Conservation (phyloP, 2,329 filamentous ascomycete genomes). For the Tolypocladium album region DNA sequence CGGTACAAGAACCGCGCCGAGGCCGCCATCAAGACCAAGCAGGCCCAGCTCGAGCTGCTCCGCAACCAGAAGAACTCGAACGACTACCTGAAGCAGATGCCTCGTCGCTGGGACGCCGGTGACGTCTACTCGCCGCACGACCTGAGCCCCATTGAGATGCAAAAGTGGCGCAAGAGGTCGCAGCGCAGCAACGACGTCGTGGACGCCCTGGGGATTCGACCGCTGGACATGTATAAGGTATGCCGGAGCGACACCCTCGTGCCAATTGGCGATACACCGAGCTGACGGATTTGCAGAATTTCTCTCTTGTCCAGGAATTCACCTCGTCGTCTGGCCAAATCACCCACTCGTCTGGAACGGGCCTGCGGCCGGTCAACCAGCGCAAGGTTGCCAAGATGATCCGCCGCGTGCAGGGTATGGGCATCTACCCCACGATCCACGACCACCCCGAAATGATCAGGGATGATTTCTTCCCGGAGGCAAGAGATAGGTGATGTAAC, state of each 20-base stretch:
- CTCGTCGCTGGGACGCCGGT: conserved; percentile 62
- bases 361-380: conserved; percentile 81
- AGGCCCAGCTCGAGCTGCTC: conserved; percentile 25
- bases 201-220: conserved; percentile 69
- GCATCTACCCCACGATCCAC: conserved; percentile 86
- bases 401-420: conserved; percentile 76
- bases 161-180: conserved; percentile 60
- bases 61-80: conserved; percentile 28
- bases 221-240: conserved; percentile 81
- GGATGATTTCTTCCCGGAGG: conserved; percentile 20
- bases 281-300: conserved; percentile 53
- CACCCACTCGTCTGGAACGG: conserved; percentile 63
- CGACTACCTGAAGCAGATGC: conserved; percentile 52
- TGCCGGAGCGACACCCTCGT: background rate
- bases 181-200: conserved; percentile 60
- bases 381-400: conserved; percentile 89
- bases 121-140: conserved; percentile 91
- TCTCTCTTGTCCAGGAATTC: conserved; percentile 81
- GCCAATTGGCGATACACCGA: background rate
- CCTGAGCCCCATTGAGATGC: conserved; percentile 64
- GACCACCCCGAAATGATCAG: conserved; percentile 72
- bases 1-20: conserved; percentile 12
- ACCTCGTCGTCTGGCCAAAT: conserved; percentile 80
- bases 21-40: conserved; percentile 14
- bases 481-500: conserved; percentile 1